Evolutionary conservation across 164 flowering plant genomes (phyloP).

Genomic region (Vitis labrusca): DNA sequence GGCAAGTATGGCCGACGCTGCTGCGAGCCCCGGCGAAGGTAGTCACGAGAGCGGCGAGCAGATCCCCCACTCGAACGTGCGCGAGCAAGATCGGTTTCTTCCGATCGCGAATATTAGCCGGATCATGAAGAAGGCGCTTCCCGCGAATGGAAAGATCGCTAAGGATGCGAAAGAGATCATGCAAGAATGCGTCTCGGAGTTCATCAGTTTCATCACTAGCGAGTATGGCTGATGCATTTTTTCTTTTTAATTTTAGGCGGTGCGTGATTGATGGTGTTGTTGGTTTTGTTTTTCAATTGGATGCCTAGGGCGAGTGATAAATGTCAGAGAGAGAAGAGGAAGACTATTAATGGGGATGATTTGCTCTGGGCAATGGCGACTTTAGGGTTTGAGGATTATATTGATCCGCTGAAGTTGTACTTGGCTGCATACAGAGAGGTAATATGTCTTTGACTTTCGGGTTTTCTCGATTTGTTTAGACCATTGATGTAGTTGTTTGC

Average conservation of each 20-base stretch:
- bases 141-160: constrained; percentile 76
- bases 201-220: constrained; percentile 74
- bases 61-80: constrained; percentile 59
- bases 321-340: constrained; percentile 69
- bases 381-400: constrained; percentile 65
- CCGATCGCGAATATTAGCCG: constrained; percentile 81
- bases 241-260: not conserved
- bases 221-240: constrained; percentile 36
- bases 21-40: constrained; percentile 63
- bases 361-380: constrained; percentile 76
- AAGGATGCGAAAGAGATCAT: constrained; percentile 82
- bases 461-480: not conserved
- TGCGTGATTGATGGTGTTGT: not conserved
- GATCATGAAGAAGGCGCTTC: constrained; percentile 82
- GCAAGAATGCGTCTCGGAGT: constrained; percentile 82
- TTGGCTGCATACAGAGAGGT: constrained; percentile 63
- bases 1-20: constrained; percentile 44
- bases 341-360: constrained; percentile 68
- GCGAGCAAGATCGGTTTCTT: constrained; percentile 72
- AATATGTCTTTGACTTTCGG: not conserved
- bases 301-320: constrained; percentile 54
- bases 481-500: not conserved
- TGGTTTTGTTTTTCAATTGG: constrained; percentile 3
- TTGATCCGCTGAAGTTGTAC: constrained; percentile 58
- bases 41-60: constrained; percentile 68